Conservation (phyloP, 108 stramenopile genomes). For the Nannochloropsis granulata region DNA sequence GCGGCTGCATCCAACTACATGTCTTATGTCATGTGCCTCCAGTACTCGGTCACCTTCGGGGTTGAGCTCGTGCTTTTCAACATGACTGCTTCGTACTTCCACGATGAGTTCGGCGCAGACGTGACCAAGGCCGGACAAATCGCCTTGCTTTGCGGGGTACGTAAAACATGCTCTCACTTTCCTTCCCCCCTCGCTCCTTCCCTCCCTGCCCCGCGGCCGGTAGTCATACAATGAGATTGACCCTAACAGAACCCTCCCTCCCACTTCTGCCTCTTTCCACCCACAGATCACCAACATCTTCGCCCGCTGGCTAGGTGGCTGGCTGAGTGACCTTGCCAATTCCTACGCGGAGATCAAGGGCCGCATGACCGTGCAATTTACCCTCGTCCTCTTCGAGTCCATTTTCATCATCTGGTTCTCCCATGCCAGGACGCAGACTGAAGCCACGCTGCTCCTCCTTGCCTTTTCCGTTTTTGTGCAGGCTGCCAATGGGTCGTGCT, state of each 20-base stretch:
- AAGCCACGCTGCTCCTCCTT: neutral
- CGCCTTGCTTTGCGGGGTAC: constrained; percentile 42
- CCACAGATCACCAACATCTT: no score
- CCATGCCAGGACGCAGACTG: neutral
- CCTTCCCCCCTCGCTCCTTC: no score
- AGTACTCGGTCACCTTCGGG: constrained; percentile 77
- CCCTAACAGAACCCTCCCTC: no score
- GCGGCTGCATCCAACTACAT: constrained; percentile 50
- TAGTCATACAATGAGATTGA: no score
- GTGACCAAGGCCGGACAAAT: constrained; percentile 47
- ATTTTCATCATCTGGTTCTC: neutral
- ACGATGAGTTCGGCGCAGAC: constrained; percentile 46
- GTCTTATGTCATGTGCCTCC: constrained; percentile 64
- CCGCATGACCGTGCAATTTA: neutral
- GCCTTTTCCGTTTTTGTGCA: neutral
- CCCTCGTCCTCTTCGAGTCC: neutral
- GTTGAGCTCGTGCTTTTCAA: constrained; percentile 79
- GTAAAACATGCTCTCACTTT: no score
- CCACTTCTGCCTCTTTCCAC: no score
- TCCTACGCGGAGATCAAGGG: neutral
- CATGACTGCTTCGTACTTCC: constrained; percentile 62
- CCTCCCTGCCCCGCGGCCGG: no score
- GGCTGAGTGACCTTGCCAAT: neutral
- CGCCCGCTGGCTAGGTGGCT: neutral
- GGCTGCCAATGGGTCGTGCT: neutral